Conservation (phyloP, 2,329 filamentous ascomycete genomes). For the Cadophora sp. region DNA sequence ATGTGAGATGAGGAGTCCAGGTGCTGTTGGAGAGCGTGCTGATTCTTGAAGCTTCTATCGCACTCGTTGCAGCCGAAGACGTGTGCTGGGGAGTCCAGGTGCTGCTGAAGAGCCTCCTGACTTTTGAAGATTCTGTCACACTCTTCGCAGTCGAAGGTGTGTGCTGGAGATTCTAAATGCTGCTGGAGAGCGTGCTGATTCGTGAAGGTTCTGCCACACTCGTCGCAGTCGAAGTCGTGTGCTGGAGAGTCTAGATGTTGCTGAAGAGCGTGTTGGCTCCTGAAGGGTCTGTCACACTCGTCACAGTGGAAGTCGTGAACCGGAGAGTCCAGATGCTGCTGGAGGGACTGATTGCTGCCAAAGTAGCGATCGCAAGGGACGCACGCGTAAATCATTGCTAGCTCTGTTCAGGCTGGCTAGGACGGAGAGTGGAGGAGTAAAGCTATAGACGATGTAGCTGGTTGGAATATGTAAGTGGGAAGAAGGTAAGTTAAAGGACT, state of each 20-base stretch:
- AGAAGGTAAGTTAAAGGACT: too few relatives aligned
- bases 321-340: not conserved
- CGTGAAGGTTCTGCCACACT: not conserved
- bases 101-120: not conserved
- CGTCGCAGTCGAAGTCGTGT: not conserved
- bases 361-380: too few relatives aligned
- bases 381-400: too few relatives aligned
- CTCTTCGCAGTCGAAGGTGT: not conserved
- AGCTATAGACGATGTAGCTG: too few relatives aligned
- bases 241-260: not conserved
- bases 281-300: not conserved
- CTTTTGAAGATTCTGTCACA: not conserved
- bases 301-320: not conserved
- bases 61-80: not conserved
- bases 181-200: not conserved
- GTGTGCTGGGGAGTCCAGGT: not conserved
- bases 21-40: slow-evolving; percentile 1
- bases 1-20: not conserved
- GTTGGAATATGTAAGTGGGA: too few relatives aligned
- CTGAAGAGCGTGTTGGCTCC: not conserved
- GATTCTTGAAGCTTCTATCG: not conserved
- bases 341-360: not conserved
- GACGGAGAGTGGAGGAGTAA: too few relatives aligned
- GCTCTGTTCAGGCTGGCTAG: too few relatives aligned
- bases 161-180: not conserved